A percentile compares a stretch with the other conserved stretches of the same genome.
Evolutionary conservation across 2,329 filamentous ascomycete genomes (phyloP).

Genomic region (Torrubiella hemipterigena): DNA sequence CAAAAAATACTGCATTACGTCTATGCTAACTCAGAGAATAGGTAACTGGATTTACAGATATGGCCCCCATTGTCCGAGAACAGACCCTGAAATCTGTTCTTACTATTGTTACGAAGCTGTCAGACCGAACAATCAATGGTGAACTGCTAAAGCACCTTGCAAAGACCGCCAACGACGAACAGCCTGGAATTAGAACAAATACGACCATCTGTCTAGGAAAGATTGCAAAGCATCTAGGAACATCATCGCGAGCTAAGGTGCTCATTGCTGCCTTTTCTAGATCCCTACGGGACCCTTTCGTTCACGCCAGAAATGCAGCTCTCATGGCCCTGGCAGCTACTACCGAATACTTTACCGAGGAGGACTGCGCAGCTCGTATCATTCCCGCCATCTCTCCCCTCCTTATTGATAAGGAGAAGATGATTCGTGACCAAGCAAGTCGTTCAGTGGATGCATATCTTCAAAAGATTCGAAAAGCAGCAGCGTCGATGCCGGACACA

Average conservation of each 20-base stretch:
- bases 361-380: slow-evolving; percentile 76
- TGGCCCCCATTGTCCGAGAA: slow-evolving; percentile 83
- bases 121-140: slow-evolving; percentile 85
- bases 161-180: slow-evolving; percentile 94
- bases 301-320: slow-evolving; percentile 84
- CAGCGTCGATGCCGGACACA: slow-evolving; percentile 67
- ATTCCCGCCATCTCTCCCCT: slow-evolving; percentile 74
- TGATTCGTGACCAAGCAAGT: slow-evolving; percentile 81
- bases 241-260: slow-evolving; percentile 72
- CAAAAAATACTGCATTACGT: neutral
- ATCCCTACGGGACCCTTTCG: slow-evolving; percentile 83
- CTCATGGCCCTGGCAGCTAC: slow-evolving; percentile 80
- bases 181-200: slow-evolving; percentile 93
- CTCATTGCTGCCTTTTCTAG: slow-evolving; percentile 85
- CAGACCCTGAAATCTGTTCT: slow-evolving; percentile 93
- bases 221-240: slow-evolving; percentile 79
- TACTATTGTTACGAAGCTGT: slow-evolving; percentile 76
- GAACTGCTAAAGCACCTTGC: slow-evolving; percentile 84
- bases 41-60: slow-evolving; percentile 89
- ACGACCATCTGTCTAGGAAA: slow-evolving; percentile 96
- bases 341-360: slow-evolving; percentile 73
- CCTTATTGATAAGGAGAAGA: slow-evolving; percentile 89
- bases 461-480: slow-evolving; percentile 68
- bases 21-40: slow-evolving; percentile 22
- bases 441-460: slow-evolving; percentile 85